Percentiles rank a stretch among this genome's conserved stretches.
Evolutionary conservation across 352 stramenopile genomes (phyloP).

Genomic region (Globisporangium echinulatum): DNA sequence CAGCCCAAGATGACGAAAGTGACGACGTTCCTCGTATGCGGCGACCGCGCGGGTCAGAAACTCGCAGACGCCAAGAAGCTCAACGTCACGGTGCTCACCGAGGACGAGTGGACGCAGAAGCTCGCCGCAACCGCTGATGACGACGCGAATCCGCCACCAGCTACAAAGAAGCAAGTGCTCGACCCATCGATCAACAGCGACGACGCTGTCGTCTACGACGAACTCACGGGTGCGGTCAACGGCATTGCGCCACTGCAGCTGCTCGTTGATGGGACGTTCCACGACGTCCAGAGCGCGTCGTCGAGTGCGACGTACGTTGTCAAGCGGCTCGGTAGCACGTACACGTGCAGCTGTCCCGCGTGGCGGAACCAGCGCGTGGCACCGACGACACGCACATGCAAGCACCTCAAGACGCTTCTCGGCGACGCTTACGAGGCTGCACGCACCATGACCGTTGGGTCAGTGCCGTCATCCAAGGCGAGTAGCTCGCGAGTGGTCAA

Average conservation of each 20-base stretch:
- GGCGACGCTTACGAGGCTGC: constrained; percentile 41
- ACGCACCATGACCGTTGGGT: constrained; percentile 20
- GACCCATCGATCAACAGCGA: neutral
- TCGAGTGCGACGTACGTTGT: constrained; percentile 49
- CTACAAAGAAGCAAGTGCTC: constrained; percentile 7
- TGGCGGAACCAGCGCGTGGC: constrained; percentile 55
- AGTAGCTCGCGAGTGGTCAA: constrained; percentile 18
- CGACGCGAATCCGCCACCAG: neutral
- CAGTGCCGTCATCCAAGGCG: constrained; percentile 1
- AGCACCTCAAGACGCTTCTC: constrained; percentile 51
- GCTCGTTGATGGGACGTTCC: constrained; percentile 31
- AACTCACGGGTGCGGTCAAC: constrained; percentile 38
- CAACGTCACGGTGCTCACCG: constrained; percentile 18
- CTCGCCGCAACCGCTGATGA: constrained; percentile 1
- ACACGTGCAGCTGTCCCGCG: constrained; percentile 60
- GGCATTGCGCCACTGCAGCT: constrained; percentile 27
- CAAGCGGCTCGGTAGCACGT: constrained; percentile 40
- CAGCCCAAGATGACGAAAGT: constrained; percentile 21
- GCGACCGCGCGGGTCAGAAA: constrained; percentile 23
- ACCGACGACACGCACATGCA: constrained; percentile 45
- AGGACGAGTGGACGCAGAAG: constrained; percentile 30
- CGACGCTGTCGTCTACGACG: constrained; percentile 26
- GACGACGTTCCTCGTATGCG: constrained; percentile 27
- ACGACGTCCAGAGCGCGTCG: constrained; percentile 43
- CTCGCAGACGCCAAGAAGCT: constrained; percentile 24